phyloP scores from a whole-genome alignment of 169 alveolate genomes.

The Theileria sp. region DNA sequence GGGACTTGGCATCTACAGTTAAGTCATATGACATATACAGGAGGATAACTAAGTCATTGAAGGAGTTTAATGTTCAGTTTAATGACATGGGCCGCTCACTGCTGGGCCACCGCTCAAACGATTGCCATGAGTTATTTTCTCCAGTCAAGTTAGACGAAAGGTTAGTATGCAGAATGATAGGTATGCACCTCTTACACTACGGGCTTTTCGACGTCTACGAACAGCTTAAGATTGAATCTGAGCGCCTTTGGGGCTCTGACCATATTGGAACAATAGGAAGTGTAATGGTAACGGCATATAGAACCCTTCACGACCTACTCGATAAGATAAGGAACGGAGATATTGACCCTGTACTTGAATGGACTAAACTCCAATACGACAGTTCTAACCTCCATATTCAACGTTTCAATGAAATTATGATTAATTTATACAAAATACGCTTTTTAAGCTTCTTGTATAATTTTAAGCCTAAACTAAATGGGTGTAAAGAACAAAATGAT shows the following conservation, averaged over 20 bases:
- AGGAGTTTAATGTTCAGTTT: conserved; percentile 28
- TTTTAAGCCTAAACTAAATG: conserved; percentile 7
- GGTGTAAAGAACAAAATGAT: not conserved
- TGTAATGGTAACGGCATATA: conserved; percentile 44
- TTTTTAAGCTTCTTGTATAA: conserved; percentile 24
- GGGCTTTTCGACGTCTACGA: conserved; percentile 56
- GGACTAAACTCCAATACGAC: conserved; percentile 29
- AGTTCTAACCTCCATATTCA: conserved; percentile 33
- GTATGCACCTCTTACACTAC: conserved; percentile 53
- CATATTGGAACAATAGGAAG: conserved; percentile 19
- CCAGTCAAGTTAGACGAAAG: conserved; percentile 37
- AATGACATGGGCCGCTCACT: conserved; percentile 18
- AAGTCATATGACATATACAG: conserved; percentile 38
- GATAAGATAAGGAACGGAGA: conserved; percentile 7
- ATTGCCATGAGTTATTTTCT: conserved; percentile 7
- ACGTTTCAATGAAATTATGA: conserved; percentile 43
- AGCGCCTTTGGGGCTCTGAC: conserved; percentile 45
- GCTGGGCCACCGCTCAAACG: conserved; percentile 13
- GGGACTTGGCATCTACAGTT: conserved; percentile 29
- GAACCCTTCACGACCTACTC: conserved; percentile 26
- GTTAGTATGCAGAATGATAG: conserved; percentile 50
- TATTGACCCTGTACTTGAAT: conserved; percentile 41
- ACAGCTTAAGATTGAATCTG: conserved; percentile 27
- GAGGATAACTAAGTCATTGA: not conserved
- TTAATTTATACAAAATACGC: conserved; percentile 44